phyloP scores from a whole-genome alignment of 2,329 filamentous ascomycete species.

The Aspergillus sp. region DNA sequence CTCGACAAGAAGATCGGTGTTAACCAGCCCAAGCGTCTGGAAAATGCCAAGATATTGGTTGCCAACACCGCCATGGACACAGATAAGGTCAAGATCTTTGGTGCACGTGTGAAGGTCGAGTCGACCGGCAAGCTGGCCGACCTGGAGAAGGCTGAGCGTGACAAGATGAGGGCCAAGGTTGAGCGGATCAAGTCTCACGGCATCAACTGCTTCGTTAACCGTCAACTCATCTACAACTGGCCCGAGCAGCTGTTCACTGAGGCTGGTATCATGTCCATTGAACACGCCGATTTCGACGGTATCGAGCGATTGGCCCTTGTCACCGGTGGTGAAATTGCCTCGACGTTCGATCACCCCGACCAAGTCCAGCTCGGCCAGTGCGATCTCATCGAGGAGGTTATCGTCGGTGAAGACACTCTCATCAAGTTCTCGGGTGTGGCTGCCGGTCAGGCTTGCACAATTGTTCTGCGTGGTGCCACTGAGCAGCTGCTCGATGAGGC shows the following conservation, averaged over 20 bases:
- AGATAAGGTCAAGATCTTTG: constrained; percentile 99
- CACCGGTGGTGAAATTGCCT: constrained; percentile 94
- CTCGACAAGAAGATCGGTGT: constrained; percentile 98
- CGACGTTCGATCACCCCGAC: constrained; percentile 96
- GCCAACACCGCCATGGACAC: constrained; percentile 99
- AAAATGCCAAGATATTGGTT: constrained; percentile 97
- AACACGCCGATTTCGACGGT: constrained; percentile 98
- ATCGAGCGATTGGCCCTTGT: constrained; percentile 93
- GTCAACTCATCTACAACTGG: constrained; percentile 99
- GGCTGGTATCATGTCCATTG: constrained; percentile 95
- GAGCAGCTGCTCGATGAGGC: constrained; percentile 96
- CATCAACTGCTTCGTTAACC: constrained; percentile 99
- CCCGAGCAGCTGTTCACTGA: constrained; percentile 98
- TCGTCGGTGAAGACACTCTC: constrained; percentile 94
- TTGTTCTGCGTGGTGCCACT: constrained; percentile 91
- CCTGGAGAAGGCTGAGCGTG: constrained; percentile 93
- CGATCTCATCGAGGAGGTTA: constrained; percentile 93
- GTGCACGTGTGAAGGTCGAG: constrained; percentile 91
- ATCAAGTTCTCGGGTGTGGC: constrained; percentile 97
- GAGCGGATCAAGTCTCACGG: constrained; percentile 98
- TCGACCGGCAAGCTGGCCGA: constrained; percentile 97
- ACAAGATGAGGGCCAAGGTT: constrained; percentile 99
- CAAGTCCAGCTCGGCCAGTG: constrained; percentile 94
- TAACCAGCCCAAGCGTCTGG: constrained; percentile 93
- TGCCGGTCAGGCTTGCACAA: constrained; percentile 89